Conservation (phyloP, 2,329 filamentous ascomycete genomes). For the Alternaria arborescens region DNA sequence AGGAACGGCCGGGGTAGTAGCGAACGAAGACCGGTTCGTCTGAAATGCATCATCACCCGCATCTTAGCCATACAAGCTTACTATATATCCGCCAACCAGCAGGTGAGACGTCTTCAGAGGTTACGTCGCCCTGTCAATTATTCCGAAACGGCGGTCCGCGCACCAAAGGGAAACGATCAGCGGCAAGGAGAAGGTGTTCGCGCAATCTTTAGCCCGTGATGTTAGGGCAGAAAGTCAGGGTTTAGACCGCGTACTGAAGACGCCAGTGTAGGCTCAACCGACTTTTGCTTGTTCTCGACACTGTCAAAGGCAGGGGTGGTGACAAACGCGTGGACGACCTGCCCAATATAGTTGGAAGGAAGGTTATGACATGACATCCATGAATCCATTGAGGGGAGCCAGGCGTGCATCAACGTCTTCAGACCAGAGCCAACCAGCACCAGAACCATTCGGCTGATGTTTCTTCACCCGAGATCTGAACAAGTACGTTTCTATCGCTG, state of each 20-base stretch:
- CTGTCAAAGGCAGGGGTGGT: constrained; percentile 15
- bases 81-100: constrained; percentile 30
- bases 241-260: constrained; percentile 8
- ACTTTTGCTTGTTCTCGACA: constrained; percentile 30
- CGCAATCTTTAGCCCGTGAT: constrained; percentile 25
- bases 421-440: background rate
- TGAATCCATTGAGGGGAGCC: constrained; percentile 23
- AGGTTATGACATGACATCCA: constrained; percentile 18
- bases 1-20: constrained; percentile 21
- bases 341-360: constrained; percentile 23
- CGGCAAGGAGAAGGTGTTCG: constrained; percentile 42
- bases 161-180: constrained; percentile 37
- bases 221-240: constrained; percentile 9
- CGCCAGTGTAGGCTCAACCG: constrained; percentile 28
- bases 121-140: constrained; percentile 22
- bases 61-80: constrained; percentile 23
- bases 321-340: constrained; percentile 4
- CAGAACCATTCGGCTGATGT: constrained; percentile 8
- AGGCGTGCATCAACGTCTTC: background rate
- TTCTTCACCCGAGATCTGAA: constrained; percentile 11
- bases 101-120: constrained; percentile 6
- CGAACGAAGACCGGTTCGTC: constrained; percentile 26
- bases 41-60: constrained; percentile 9
- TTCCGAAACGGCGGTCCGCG: constrained; percentile 36
- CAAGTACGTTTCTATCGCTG: background rate